Conservation (phyloP, 2,329 filamentous ascomycete genomes). For the Aureobasidium namibiae region DNA sequence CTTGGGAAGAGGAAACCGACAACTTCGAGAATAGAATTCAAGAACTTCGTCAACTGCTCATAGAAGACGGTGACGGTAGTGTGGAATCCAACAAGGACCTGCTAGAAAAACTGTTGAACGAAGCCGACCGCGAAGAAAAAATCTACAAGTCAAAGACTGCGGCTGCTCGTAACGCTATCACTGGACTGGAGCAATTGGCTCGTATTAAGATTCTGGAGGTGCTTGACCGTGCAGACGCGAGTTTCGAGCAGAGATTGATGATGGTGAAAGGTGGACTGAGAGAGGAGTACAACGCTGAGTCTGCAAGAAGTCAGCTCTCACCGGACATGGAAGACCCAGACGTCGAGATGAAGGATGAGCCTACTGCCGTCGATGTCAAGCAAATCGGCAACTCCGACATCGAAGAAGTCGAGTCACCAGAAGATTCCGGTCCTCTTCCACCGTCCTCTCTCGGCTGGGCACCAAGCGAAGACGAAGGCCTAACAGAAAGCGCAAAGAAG, state of each 20-base stretch:
- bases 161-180: not conserved
- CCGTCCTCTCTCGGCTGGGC: slow-evolving; percentile 1
- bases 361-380: no score
- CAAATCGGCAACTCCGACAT: not conserved
- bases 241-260: not conserved
- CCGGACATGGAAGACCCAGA: not conserved
- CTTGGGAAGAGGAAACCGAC: slow-evolving; percentile 3
- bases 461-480: slow-evolving; percentile 5
- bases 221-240: not conserved
- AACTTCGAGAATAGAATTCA: not conserved
- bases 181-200: not conserved
- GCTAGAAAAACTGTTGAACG: not conserved
- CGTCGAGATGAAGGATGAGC: not conserved
- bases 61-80: not conserved
- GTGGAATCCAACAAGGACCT: not conserved
- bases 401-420: not conserved
- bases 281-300: slow-evolving; percentile 4
- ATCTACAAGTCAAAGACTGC: slow-evolving; percentile 1
- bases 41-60: not conserved
- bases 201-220: not conserved
- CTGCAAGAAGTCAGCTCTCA: not conserved
- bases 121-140: not conserved
- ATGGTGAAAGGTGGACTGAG: not conserved
- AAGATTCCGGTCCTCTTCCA: not conserved
- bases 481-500: not conserved